Conservation (phyloP, 352 stramenopile species). For the Sclerospora graminicola region DNA sequence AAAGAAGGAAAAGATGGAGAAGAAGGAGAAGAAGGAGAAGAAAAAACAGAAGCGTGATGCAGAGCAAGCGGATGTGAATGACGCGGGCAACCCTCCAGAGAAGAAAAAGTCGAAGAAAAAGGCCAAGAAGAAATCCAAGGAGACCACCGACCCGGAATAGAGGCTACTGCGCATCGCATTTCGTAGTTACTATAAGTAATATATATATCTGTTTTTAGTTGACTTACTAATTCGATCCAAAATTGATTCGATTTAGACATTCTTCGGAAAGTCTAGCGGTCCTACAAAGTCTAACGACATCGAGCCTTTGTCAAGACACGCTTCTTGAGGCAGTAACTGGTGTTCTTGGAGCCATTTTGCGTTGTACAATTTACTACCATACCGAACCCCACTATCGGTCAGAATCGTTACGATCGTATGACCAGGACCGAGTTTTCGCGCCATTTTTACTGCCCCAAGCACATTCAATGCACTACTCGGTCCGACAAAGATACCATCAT, state of each 20-base stretch:
- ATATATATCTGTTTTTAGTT: not conserved
- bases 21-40: conserved; percentile 74
- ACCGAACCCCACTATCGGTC: conserved; percentile 69
- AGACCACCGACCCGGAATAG: conserved; percentile 68
- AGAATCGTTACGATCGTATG: conserved; percentile 76
- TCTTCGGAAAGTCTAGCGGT: conserved; percentile 15
- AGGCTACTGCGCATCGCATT: too few relatives aligned
- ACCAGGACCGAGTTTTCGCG: conserved; percentile 47
- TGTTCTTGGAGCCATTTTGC: conserved; percentile 52
- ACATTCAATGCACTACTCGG: conserved; percentile 70
- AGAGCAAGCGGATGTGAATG: conserved; percentile 28
- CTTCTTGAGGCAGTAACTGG: conserved; percentile 27
- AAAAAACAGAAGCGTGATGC: conserved; percentile 75
- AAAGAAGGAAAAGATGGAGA: conserved; percentile 25
- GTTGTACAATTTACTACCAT: conserved; percentile 81
- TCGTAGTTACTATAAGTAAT: too few relatives aligned
- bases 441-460: conserved; percentile 74
- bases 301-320: conserved; percentile 1
- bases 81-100: conserved; percentile 52
- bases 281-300: conserved; percentile 30
- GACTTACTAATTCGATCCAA: too few relatives aligned
- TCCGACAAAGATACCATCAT: conserved; percentile 91
- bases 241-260: too few relatives aligned
- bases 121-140: conserved; percentile 68
- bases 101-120: conserved; percentile 87